Percentiles rank a stretch among this genome's conserved stretches.
Conservation (phyloP, 2,329 filamentous ascomycete species). For the Neonectria ditissima region DNA sequence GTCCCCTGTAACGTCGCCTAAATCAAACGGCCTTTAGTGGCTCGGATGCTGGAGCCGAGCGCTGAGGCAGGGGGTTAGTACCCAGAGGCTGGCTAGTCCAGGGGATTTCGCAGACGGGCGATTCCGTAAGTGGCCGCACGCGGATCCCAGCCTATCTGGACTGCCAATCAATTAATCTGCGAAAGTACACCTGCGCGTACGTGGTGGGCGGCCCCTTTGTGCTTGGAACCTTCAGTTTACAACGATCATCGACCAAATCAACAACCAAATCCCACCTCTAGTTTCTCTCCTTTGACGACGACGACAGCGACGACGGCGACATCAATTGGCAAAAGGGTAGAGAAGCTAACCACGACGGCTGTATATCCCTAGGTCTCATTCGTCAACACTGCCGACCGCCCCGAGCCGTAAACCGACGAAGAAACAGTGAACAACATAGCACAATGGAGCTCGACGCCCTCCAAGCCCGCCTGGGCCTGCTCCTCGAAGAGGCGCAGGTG, state of each 20-base stretch:
- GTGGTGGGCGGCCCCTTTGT: conserved; percentile 17
- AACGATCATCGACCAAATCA: neutral
- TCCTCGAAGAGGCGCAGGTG: conserved; percentile 65
- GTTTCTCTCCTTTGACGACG: neutral
- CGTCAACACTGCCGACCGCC: neutral
- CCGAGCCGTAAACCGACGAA: neutral
- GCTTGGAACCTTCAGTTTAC: neutral
- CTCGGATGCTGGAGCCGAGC: neutral
- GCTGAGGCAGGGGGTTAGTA: neutral
- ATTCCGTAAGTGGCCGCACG: neutral
- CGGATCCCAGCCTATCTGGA: conserved; percentile 8
- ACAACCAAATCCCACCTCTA: neutral
- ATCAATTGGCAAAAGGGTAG: neutral
- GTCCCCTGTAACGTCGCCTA: neutral
- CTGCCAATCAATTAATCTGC: conserved; percentile 17
- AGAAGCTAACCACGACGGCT: neutral
- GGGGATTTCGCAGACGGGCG: neutral
- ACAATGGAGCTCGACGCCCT: conserved; percentile 74
- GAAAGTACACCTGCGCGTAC: conserved; percentile 1
- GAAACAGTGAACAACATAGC: neutral
- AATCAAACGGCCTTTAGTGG: neutral
- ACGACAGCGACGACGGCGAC: neutral
- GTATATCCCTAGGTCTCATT: neutral
- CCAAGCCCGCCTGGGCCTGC: conserved; percentile 62
- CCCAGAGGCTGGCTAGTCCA: neutral